Evolutionary conservation across 2,329 filamentous ascomycete species (phyloP).

Genomic region (Aspergillus floridensis): DNA sequence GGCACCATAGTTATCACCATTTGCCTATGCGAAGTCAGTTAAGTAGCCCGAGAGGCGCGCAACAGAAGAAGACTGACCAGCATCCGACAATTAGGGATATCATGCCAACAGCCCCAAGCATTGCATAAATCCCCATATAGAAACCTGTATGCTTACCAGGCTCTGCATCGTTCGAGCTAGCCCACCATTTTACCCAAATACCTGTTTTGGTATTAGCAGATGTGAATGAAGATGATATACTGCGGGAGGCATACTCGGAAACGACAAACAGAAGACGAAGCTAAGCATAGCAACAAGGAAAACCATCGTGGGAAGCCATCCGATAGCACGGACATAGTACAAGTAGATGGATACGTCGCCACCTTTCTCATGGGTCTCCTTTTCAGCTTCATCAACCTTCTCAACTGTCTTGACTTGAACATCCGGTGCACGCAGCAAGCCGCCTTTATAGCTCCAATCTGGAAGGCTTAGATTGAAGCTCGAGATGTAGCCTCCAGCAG

Average conservation of each 20-base stretch:
- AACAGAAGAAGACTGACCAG: slow-evolving; percentile 26
- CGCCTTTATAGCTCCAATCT: slow-evolving; percentile 31
- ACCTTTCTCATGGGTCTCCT: slow-evolving; percentile 30
- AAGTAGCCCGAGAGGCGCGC: neutral
- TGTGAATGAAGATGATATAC: neutral
- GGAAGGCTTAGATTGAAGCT: slow-evolving; percentile 36
- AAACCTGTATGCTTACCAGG: slow-evolving; percentile 35
- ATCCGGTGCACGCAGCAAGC: slow-evolving; percentile 9
- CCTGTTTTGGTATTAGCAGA: slow-evolving; percentile 17
- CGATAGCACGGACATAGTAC: slow-evolving; percentile 41
- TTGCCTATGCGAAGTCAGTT: slow-evolving; percentile 32
- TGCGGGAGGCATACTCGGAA: slow-evolving; percentile 32
- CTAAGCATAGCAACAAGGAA: slow-evolving; percentile 39
- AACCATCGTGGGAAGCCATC: slow-evolving; percentile 32
- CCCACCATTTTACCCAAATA: slow-evolving; percentile 46
- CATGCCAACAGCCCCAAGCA: slow-evolving; percentile 40
- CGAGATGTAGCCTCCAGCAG: slow-evolving; percentile 41
- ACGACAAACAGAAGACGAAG: slow-evolving; percentile 43
- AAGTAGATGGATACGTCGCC: slow-evolving; percentile 46
- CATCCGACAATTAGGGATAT: slow-evolving; percentile 36
- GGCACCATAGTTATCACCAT: slow-evolving; percentile 56
- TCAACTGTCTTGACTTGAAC: slow-evolving; percentile 4
- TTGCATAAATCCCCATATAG: slow-evolving; percentile 41
- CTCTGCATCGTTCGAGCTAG: slow-evolving; percentile 34
- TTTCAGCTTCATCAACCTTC: slow-evolving; percentile 21